These are phyloP conservation scores for Amauroascus verrucosus DNA, from an alignment of 2,329 filamentous ascomycete species.

Conservation along the genomic window DNA sequence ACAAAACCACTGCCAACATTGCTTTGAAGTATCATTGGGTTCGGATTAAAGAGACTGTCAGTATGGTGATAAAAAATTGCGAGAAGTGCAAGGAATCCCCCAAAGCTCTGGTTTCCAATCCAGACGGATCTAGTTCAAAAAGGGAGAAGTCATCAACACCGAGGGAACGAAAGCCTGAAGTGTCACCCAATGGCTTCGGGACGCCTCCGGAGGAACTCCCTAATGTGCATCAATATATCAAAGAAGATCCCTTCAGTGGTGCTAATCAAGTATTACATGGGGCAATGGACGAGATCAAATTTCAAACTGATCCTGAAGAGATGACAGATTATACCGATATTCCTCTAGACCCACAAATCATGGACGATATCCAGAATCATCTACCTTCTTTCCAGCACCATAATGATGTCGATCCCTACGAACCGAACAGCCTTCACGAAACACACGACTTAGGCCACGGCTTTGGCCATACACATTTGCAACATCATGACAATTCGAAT, in stretches of 20 bases:
- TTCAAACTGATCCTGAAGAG: constrained; percentile 22
- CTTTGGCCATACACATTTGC: constrained; percentile 28
- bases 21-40: constrained; percentile 96
- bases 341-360: constrained; percentile 53
- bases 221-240: constrained; percentile 17
- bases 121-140: constrained; percentile 17
- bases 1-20: constrained; percentile 92
- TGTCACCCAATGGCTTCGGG: constrained; percentile 14
- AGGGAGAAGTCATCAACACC: constrained; percentile 16
- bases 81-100: constrained; percentile 73
- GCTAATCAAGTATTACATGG: constrained; percentile 15
- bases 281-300: constrained; percentile 24
- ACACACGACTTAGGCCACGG: constrained; percentile 26
- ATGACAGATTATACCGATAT: constrained; percentile 40
- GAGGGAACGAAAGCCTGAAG: constrained; percentile 10
- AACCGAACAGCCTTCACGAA: constrained; percentile 18
- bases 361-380: constrained; percentile 43
- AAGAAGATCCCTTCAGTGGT: constrained; percentile 26
- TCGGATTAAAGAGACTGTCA: constrained; percentile 94
- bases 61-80: constrained; percentile 86
- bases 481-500: constrained; percentile 30
- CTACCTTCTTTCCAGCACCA: constrained; percentile 34
- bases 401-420: constrained; percentile 30
- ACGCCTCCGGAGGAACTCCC: constrained; percentile 16
- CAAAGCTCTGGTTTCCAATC: constrained; percentile 40